Conservation (phyloP, 164 flowering plant species). For the Platanus orientalis region DNA sequence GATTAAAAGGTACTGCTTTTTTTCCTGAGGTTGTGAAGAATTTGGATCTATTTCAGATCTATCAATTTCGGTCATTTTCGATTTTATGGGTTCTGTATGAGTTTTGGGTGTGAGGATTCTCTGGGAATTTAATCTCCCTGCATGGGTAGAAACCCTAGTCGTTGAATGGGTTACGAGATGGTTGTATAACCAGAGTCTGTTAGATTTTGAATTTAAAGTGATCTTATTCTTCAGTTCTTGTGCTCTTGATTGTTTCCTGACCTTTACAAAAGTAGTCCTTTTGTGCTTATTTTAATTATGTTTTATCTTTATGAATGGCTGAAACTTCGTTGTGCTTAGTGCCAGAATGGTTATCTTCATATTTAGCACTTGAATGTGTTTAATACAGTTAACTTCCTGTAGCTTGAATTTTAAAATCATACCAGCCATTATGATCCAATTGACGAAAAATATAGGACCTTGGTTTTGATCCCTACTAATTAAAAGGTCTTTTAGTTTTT, state of each 20-base stretch:
- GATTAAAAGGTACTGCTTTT: slow-evolving; percentile 11
- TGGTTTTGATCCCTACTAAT: slow-evolving; percentile 2
- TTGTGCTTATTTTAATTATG: neutral
- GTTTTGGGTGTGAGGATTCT: slow-evolving; percentile 4
- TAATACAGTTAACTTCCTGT: neutral
- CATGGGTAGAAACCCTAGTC: slow-evolving; percentile 7
- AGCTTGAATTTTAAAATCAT: neutral
- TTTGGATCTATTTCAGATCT: slow-evolving; percentile 7
- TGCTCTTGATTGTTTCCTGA: neutral
- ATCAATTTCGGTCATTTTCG: slow-evolving; percentile 1
- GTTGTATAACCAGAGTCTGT: neutral
- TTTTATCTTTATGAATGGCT: neutral
- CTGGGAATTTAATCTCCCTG: neutral
- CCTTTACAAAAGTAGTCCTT: neutral
- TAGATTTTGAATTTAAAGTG: neutral
- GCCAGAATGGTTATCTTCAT: neutral
- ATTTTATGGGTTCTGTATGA: neutral
- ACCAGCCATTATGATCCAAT: neutral
- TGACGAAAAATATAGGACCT: slow-evolving; percentile 1
- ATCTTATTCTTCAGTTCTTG: neutral
- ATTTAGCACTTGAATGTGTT: neutral
- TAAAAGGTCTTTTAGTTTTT: neutral
- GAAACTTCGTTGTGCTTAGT: neutral
- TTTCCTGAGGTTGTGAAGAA: neutral
- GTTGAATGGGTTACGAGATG: neutral